Evolutionary conservation across 2,329 filamentous ascomycete species (phyloP).

Genomic region (Trichoderma sp.): DNA sequence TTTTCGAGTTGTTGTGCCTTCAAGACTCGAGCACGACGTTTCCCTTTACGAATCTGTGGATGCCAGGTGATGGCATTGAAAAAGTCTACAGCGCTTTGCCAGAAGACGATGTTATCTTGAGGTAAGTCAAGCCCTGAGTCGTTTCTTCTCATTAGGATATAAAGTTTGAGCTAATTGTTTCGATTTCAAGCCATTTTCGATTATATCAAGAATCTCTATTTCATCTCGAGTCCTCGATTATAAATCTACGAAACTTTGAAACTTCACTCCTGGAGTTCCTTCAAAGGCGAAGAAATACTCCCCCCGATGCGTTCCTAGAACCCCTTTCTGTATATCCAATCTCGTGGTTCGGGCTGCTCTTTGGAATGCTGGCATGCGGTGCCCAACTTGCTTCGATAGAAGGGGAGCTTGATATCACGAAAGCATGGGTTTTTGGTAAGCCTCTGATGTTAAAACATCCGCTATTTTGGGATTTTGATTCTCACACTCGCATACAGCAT

Average conservation of each 20-base stretch:
- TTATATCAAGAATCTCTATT: constrained; percentile 15
- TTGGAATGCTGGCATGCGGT: constrained; percentile 10
- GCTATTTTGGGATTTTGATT: background rate
- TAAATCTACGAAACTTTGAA: constrained; percentile 6
- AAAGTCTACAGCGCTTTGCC: constrained; percentile 15
- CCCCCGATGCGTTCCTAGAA: background rate
- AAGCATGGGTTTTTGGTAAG: constrained; percentile 23
- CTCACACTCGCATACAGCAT: constrained; percentile 2
- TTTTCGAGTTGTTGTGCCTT: constrained; percentile 5
- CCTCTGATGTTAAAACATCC: background rate
- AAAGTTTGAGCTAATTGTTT: background rate
- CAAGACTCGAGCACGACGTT: constrained; percentile 17
- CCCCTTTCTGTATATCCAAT: background rate
- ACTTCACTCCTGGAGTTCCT: constrained; percentile 6
- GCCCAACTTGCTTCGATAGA: constrained; percentile 14
- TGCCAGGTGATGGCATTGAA: constrained; percentile 20
- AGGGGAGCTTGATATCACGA: constrained; percentile 2
- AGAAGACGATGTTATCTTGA: constrained; percentile 12
- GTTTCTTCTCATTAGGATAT: background rate
- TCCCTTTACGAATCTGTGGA: constrained; percentile 19
- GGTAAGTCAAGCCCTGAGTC: background rate
- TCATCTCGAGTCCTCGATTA: constrained; percentile 18
- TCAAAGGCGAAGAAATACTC: background rate
- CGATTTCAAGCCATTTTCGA: constrained; percentile 11
- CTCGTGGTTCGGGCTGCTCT: constrained; percentile 11